These are phyloP conservation scores for Wickerhamomyces chambardii DNA, from an alignment of 805 yeast species.

Conservation along the genomic window DNA sequence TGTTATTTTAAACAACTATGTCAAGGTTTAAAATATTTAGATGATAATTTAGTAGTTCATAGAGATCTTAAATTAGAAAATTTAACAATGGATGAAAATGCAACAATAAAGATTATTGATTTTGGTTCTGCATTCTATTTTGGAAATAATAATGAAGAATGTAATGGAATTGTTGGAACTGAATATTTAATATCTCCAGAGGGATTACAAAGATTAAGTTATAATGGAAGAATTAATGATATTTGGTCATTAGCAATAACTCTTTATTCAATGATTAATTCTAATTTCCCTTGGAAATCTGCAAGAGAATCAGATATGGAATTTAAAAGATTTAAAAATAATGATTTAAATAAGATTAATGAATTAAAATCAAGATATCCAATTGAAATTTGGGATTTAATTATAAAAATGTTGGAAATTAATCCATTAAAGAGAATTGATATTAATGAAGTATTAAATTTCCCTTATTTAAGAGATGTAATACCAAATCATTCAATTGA, in stretches of 20 bases:
- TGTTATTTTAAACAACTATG: constrained; percentile 81
- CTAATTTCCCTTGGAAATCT: constrained; percentile 37
- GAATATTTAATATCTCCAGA: constrained; percentile 94
- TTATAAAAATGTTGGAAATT: constrained; percentile 1
- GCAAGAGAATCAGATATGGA: constrained; percentile 26
- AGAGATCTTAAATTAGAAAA: constrained; percentile 89
- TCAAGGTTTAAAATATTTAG: constrained; percentile 67
- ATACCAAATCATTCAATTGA: neutral
- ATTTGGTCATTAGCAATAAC: constrained; percentile 90
- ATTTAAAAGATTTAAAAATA: constrained; percentile 7
- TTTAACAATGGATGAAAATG: constrained; percentile 67
- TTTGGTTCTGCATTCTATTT: constrained; percentile 84
- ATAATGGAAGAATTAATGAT: constrained; percentile 73
- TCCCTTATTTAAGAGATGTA: neutral
- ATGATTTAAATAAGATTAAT: neutral
- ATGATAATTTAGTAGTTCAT: constrained; percentile 74
- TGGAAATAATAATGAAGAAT: constrained; percentile 41
- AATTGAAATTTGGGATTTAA: neutral
- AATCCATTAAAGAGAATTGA: constrained; percentile 5
- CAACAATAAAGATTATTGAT: constrained; percentile 79
- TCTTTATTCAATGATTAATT: constrained; percentile 59
- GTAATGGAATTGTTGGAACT: constrained; percentile 84
- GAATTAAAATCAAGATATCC: constrained; percentile 3
- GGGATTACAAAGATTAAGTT: constrained; percentile 54
- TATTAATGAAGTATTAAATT: constrained; percentile 3